Evolutionary conservation across 768 basidiomycete genomes (phyloP).

Genomic region (Pleurotus salmoneostramineus): DNA sequence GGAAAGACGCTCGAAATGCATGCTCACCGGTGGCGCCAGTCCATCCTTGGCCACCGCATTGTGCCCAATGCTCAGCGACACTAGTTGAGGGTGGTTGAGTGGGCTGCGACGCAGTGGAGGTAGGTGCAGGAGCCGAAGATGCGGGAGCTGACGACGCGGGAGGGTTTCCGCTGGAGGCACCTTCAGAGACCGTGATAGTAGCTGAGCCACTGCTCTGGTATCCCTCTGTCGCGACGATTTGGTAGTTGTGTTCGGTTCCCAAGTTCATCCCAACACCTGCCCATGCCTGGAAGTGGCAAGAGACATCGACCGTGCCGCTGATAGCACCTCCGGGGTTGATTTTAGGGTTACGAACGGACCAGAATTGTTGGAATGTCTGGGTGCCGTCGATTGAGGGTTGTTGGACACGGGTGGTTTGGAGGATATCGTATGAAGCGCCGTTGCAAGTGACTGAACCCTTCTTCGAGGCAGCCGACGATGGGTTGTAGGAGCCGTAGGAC

Average conservation of each 20-base stretch:
- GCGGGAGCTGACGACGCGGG: constrained; percentile 12
- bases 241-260: constrained; percentile 34
- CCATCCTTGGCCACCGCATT: constrained; percentile 28
- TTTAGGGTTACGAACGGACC: constrained; percentile 36
- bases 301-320: constrained; percentile 29
- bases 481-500: constrained; percentile 36
- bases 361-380: constrained; percentile 41
- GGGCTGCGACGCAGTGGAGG: constrained; percentile 14
- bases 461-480: constrained; percentile 22
- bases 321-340: constrained; percentile 15
- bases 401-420: constrained; percentile 31
- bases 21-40: constrained; percentile 19
- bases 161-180: constrained; percentile 4
- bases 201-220: constrained; percentile 41
- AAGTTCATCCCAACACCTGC: constrained; percentile 29
- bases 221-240: constrained; percentile 45
- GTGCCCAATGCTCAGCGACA: constrained; percentile 20
- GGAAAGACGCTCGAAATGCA: neutral
- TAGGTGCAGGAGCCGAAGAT: constrained; percentile 11
- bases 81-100: constrained; percentile 13
- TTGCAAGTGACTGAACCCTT: constrained; percentile 37
- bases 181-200: constrained; percentile 11
- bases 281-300: constrained; percentile 44
- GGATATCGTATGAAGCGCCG: constrained; percentile 39
- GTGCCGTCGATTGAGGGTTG: constrained; percentile 39